phyloP scores from a whole-genome alignment of 2,329 filamentous ascomycete species.

The Colletotrichum falcatum region DNA sequence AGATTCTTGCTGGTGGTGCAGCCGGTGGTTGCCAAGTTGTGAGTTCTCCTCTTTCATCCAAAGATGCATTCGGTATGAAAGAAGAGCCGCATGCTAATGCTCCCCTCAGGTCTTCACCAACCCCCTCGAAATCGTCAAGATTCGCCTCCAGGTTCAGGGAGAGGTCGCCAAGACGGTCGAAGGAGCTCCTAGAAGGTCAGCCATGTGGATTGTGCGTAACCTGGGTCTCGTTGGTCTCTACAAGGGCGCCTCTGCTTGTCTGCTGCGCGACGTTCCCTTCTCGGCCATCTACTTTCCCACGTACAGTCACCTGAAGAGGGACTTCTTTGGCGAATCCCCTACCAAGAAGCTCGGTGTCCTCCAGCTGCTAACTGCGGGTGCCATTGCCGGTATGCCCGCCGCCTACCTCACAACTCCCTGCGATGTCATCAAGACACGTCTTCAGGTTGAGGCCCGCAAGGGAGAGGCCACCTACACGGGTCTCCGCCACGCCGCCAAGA shows the following conservation, averaged over 20 bases:
- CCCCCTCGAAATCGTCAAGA: slow-evolving; percentile 99
- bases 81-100: slow-evolving; percentile 34
- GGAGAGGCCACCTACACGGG: slow-evolving; percentile 90
- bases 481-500: slow-evolving; percentile 85
- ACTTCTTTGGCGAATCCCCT: slow-evolving; percentile 89
- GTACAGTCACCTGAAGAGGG: slow-evolving; percentile 93
- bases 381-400: slow-evolving; percentile 91
- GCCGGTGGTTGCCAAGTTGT: slow-evolving; percentile 97
- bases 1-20: slow-evolving; percentile 87
- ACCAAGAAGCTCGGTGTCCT: slow-evolving; percentile 90
- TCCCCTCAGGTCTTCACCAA: slow-evolving; percentile 86
- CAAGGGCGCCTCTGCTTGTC: slow-evolving; percentile 94
- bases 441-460: slow-evolving; percentile 97
- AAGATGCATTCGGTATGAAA: neutral
- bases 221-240: slow-evolving; percentile 94
- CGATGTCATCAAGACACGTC: slow-evolving; percentile 98
- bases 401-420: slow-evolving; percentile 97
- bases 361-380: slow-evolving; percentile 93
- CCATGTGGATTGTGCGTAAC: slow-evolving; percentile 98
- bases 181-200: slow-evolving; percentile 86
- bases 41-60: slow-evolving; percentile 59
- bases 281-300: slow-evolving; percentile 99
- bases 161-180: slow-evolving; percentile 91
- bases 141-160: slow-evolving; percentile 95
- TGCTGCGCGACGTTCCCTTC: slow-evolving; percentile 96